Conservation (phyloP, 2,329 filamentous ascomycete genomes). For the Boeremia exigua region DNA sequence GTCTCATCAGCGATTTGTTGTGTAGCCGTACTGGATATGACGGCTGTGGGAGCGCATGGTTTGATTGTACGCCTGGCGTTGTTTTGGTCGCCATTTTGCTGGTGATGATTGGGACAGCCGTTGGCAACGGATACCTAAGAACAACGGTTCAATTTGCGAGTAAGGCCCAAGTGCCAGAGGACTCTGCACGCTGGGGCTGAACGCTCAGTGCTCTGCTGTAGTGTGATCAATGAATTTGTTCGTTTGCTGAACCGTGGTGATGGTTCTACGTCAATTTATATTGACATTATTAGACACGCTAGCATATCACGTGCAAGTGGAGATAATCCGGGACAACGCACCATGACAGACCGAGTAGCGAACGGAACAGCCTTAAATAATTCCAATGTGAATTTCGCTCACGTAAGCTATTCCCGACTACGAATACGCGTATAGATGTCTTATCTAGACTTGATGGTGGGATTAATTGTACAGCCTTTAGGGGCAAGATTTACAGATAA, state of each 20-base stretch:
- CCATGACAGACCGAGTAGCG: not conserved
- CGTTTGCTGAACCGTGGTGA: not conserved
- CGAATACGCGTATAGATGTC: not conserved
- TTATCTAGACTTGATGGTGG: not conserved
- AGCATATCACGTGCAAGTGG: not conserved
- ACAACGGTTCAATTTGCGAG: not conserved
- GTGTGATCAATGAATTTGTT: not conserved
- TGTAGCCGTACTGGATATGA: not conserved
- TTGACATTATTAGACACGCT: not conserved
- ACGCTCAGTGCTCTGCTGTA: not conserved
- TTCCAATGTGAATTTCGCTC: too few relatives aligned
- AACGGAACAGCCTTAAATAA: not conserved
- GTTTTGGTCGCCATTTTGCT: not conserved
- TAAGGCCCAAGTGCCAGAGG: not conserved
- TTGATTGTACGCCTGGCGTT: not conserved
- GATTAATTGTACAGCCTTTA: too few relatives aligned
- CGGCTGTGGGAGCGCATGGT: not conserved
- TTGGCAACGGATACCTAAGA: not conserved
- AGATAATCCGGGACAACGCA: not conserved
- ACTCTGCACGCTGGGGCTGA: not conserved
- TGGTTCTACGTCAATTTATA: not conserved
- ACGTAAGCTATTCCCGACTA: too few relatives aligned
- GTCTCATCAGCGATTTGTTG: conserved; percentile 2
- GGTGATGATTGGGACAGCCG: not conserved
- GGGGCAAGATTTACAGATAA: not conserved